These are phyloP conservation scores for Phytophthora quininea DNA, from an alignment of 352 stramenopile genomes.

Conservation along the genomic window DNA sequence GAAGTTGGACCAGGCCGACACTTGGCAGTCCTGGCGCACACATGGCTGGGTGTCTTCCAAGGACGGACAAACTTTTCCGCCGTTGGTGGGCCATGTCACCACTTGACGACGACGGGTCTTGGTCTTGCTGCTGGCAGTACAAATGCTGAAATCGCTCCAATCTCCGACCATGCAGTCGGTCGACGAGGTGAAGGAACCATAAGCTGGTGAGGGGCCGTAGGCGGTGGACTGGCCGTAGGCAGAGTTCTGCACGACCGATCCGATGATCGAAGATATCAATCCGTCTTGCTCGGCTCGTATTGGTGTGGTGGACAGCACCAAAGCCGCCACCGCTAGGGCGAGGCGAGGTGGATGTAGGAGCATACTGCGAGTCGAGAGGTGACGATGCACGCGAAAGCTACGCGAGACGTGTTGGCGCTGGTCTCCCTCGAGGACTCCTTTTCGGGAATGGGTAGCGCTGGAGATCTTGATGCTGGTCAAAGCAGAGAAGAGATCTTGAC, in stretches of 20 bases:
- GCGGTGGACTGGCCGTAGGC: not conserved
- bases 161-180: conserved; percentile 42
- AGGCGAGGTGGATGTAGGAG: conserved; percentile 4
- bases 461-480: conserved; percentile 13
- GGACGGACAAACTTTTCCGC: conserved; percentile 43
- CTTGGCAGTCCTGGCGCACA: conserved; percentile 47
- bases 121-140: conserved; percentile 30
- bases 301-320: conserved; percentile 2
- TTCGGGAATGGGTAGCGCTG: conserved; percentile 18
- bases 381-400: conserved; percentile 13
- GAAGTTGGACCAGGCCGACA: conserved; percentile 39
- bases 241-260: not conserved
- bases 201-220: not conserved
- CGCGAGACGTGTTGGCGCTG: conserved; percentile 9
- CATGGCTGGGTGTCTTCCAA: conserved; percentile 54
- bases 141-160: conserved; percentile 47
- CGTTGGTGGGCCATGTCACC: conserved; percentile 29
- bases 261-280: not conserved
- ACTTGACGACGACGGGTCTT: conserved; percentile 51
- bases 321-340: conserved; percentile 12
- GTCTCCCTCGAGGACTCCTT: conserved; percentile 11
- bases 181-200: not conserved
- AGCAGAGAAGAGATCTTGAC: conserved; percentile 16
- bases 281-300: conserved; percentile 13
- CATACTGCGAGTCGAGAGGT: conserved; percentile 12